These are phyloP conservation scores for Stygiomarasmius scandens DNA, from an alignment of 1,284 basidiomycete genomes.

Conservation along the genomic window DNA sequence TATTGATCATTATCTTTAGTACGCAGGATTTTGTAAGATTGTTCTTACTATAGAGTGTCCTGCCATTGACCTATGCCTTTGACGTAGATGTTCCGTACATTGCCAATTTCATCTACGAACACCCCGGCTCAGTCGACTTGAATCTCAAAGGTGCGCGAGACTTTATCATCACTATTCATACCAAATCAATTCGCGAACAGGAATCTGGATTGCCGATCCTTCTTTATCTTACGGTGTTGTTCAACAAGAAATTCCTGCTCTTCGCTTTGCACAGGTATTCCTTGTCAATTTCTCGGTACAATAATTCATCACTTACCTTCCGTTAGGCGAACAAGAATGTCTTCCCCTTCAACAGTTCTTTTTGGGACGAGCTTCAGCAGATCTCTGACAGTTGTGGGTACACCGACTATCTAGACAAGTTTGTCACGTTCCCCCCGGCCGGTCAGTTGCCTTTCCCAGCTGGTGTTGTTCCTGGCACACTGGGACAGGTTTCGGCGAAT, in stretches of 20 bases:
- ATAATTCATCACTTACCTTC: background rate
- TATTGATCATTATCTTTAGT: constrained; percentile 38
- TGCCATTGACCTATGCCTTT: too few species aligned
- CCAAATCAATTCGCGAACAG: background rate
- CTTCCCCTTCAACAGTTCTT: constrained; percentile 58
- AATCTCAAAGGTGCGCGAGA: constrained; percentile 44
- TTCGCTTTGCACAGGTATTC: constrained; percentile 62
- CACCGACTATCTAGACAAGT: constrained; percentile 60
- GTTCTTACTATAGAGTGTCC: too few species aligned
- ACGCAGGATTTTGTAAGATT: constrained; percentile 61
- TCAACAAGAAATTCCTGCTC: constrained; percentile 61
- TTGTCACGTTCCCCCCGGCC: constrained; percentile 66
- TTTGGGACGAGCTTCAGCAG: constrained; percentile 55
- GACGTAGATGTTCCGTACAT: constrained; percentile 52
- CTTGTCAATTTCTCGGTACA: constrained; percentile 43
- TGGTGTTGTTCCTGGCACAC: constrained; percentile 34
- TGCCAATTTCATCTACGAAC: constrained; percentile 68
- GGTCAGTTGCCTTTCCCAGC: constrained; percentile 52
- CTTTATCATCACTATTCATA: background rate
- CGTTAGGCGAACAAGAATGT: constrained; percentile 53
- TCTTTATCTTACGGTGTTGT: constrained; percentile 40
- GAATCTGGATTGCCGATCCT: constrained; percentile 71
- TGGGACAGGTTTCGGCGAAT: constrained; percentile 34
- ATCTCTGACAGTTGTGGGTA: constrained; percentile 62
- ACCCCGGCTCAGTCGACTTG: constrained; percentile 55